These are phyloP conservation scores for Ascochyta fabae DNA, from an alignment of 2,329 filamentous ascomycete genomes.

Conservation along the genomic window DNA sequence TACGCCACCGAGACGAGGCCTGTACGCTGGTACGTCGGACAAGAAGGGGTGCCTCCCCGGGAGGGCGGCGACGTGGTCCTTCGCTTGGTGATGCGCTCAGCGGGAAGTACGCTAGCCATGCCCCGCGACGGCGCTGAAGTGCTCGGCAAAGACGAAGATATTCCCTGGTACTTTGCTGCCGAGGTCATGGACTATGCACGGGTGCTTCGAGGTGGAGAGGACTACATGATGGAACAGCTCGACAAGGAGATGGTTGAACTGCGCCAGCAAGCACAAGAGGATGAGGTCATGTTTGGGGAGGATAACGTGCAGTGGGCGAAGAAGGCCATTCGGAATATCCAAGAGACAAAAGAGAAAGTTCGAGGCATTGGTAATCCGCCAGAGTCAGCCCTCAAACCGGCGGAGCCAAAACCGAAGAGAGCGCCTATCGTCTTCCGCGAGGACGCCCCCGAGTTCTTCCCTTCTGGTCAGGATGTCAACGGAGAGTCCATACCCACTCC, in stretches of 20 bases:
- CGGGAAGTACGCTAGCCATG: constrained; percentile 83
- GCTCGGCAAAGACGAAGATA: constrained; percentile 72
- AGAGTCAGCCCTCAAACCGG: constrained; percentile 57
- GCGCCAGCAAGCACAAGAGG: constrained; percentile 78
- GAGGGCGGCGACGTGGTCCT: constrained; percentile 91
- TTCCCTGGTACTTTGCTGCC: constrained; percentile 94
- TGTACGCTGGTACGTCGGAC: constrained; percentile 88
- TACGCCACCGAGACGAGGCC: constrained; percentile 89
- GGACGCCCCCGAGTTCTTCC: constrained; percentile 54
- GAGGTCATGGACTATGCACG: constrained; percentile 94
- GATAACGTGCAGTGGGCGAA: constrained; percentile 86
- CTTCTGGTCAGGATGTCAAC: constrained; percentile 52
- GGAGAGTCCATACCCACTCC: constrained; percentile 20
- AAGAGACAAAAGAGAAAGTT: constrained; percentile 76
- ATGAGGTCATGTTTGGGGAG: constrained; percentile 89
- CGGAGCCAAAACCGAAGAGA: constrained; percentile 56
- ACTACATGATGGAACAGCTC: constrained; percentile 84
- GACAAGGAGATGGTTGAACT: constrained; percentile 79
- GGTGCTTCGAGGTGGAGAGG: constrained; percentile 90
- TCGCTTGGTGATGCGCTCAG: constrained; percentile 79
- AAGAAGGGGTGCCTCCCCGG: constrained; percentile 79
- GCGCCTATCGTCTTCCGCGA: constrained; percentile 59
- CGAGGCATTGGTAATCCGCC: constrained; percentile 71
- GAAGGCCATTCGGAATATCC: constrained; percentile 78
- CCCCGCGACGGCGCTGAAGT: constrained; percentile 81